Conservation (phyloP, 163 green algal genomes). For the Volvox carteri region DNA sequence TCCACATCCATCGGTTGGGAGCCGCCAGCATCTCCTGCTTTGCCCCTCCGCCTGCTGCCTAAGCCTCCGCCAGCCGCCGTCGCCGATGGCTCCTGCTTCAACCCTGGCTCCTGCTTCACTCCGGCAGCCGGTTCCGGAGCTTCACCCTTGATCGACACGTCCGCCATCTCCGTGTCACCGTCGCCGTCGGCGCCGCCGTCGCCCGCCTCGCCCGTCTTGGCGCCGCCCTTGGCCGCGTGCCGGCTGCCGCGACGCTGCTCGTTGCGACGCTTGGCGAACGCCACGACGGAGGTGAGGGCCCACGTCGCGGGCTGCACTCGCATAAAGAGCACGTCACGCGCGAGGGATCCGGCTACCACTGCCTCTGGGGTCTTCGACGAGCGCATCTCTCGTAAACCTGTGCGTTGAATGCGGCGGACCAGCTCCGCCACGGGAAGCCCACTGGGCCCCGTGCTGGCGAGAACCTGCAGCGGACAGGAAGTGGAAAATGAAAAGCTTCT, state of each 20-base stretch:
- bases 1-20: slow-evolving; percentile 20
- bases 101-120: slow-evolving; percentile 31
- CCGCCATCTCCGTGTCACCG: slow-evolving; percentile 25
- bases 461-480: slow-evolving; percentile 78
- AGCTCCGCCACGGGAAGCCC: slow-evolving; percentile 84
- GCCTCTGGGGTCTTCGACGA: slow-evolving; percentile 81
- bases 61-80: neutral
- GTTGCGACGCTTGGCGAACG: slow-evolving; percentile 10
- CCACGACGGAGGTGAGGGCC: slow-evolving; percentile 75
- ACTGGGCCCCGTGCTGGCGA: slow-evolving; percentile 80
- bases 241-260: slow-evolving; percentile 32
- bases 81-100: neutral
- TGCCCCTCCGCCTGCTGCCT: neutral
- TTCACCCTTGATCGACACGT: neutral
- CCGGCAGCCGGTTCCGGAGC: neutral
- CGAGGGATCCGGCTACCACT: slow-evolving; percentile 75
- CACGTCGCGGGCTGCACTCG: slow-evolving; percentile 83
- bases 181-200: neutral
- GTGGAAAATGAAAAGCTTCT: too few species aligned
- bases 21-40: neutral
- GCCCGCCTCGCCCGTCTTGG: slow-evolving; percentile 10
- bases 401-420: slow-evolving; percentile 80
- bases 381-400: slow-evolving; percentile 81
- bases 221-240: slow-evolving; percentile 11
- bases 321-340: slow-evolving; percentile 86